phyloP scores from a whole-genome alignment of 768 basidiomycete species.

The Macrocybe gigantea region DNA sequence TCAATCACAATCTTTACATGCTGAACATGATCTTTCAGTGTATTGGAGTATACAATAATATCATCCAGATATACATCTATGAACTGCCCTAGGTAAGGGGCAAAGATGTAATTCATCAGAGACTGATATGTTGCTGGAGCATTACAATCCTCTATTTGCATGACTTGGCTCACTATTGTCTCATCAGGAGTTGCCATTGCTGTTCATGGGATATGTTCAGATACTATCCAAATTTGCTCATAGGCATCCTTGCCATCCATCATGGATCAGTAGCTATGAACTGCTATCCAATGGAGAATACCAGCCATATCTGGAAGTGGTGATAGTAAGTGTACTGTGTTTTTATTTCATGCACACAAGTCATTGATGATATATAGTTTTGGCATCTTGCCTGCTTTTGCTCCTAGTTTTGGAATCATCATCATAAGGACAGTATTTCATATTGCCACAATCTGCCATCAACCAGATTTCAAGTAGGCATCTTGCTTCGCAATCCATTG shows the following conservation, averaged over 20 bases:
- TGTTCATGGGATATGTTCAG: neutral
- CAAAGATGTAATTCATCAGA: neutral
- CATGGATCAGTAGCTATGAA: too few species aligned
- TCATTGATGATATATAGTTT: neutral
- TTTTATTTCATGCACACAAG: neutral
- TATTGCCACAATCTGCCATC: slow-evolving; percentile 1
- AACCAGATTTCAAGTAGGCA: neutral
- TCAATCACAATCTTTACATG: slow-evolving; percentile 7
- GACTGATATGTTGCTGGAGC: neutral
- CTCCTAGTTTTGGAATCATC: neutral
- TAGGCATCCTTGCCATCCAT: slow-evolving; percentile 1
- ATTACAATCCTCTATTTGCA: neutral
- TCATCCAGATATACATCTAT: neutral
- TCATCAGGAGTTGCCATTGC: neutral
- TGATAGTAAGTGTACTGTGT: neutral
- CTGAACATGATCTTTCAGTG: neutral
- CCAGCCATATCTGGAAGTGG: slow-evolving; percentile 1
- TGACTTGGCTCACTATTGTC: neutral
- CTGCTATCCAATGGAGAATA: too few species aligned
- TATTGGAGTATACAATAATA: neutral
- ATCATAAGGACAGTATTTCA: slow-evolving; percentile 2
- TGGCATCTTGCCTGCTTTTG: neutral
- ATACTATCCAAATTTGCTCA: neutral
- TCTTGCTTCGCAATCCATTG: slow-evolving; percentile 1
- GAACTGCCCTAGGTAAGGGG: neutral